Evolutionary conservation across 495 filamentous ascomycete genomes (phyloP), one percentile per base, ranked within the genome.

Genomic region (Alectoria sarmentosa): DNA sequence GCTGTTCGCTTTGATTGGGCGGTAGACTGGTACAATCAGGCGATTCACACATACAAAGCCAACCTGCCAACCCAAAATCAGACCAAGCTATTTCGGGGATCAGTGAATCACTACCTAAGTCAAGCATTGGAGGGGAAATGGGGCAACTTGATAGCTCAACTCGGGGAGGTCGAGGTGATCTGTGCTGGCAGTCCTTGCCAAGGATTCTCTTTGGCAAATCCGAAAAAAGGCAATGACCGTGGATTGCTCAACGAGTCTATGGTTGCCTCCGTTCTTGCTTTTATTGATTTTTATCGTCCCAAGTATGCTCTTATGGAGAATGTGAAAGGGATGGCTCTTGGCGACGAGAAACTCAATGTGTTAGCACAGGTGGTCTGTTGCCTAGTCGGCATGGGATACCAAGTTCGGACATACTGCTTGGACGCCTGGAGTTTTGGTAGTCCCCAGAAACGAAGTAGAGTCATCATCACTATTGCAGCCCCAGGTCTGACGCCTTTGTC

Each of bases 281-380:
- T 81, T 64, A 75, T 91, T 6, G 90, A 92, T 64, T 77, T 91
- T 19, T 91, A 89, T 67, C 79, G 85, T 1, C 90, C 90, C 0
- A 79, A 83, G 34, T 91, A 89, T 70, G 88, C 83, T 19, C 49
- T 92, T 0, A 76, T 92, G 6, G 89, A 92, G 72, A 92, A 92
- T 65, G 89, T 92, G 0, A 68, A 78, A 5, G 73, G 68, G 2
- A 88, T 92, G 73, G 79, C 88, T 0, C 76, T 14, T 32, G 70
- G 65, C 63, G 37, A 30, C 44, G 72, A 73, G 21, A 73, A 78
- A 8, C 73, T 84, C 23, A 88, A 89, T 66, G 78, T 87, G 3
- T 84, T 90, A 49, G 83, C 86, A 7, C 87, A 89, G 66, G 73
- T 91, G 0, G 76, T 91, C 15, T 87, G 86, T 65, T 79, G 84